A percentile compares a stretch with the other conserved stretches of the same genome.
phyloP scores from a whole-genome alignment of 116 monocot genomes.

The Posidonia oceanica region DNA sequence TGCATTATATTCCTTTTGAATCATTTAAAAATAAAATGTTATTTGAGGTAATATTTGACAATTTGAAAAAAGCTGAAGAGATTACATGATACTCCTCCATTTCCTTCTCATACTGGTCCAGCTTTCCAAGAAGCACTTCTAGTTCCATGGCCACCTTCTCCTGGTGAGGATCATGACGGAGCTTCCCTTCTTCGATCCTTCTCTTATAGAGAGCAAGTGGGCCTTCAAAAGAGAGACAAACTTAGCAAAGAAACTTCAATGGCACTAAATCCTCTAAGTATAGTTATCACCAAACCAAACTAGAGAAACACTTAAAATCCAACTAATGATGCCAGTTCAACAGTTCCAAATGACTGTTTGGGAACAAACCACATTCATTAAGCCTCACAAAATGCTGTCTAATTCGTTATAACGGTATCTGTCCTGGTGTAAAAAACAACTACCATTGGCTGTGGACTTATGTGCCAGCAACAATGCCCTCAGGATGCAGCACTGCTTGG shows the following conservation, averaged over 20 bases:
- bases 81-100: constrained; percentile 93
- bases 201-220: constrained; percentile 61
- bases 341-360: too few relatives aligned
- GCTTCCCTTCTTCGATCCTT: constrained; percentile 70
- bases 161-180: constrained; percentile 55
- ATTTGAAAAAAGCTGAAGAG: background rate
- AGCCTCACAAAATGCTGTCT: background rate
- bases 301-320: background rate
- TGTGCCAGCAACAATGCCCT: too few relatives aligned
- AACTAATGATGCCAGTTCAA: background rate
- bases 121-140: constrained; percentile 44
- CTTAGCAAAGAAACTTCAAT: background rate
- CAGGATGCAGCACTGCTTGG: too few relatives aligned
- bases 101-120: constrained; percentile 65
- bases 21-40: background rate
- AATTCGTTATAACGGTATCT: background rate
- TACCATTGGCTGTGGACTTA: background rate
- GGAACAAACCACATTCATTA: background rate
- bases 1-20: background rate
- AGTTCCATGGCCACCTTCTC: constrained; percentile 65
- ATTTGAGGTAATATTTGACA: background rate
- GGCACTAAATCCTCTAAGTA: background rate
- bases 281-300: background rate
- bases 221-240: constrained; percentile 21
- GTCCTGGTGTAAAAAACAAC: background rate